A percentile compares a stretch with the other conserved stretches of the same genome.
Conservation (phyloP, 352 stramenopile genomes). For the Globisporangium radiosum region DNA sequence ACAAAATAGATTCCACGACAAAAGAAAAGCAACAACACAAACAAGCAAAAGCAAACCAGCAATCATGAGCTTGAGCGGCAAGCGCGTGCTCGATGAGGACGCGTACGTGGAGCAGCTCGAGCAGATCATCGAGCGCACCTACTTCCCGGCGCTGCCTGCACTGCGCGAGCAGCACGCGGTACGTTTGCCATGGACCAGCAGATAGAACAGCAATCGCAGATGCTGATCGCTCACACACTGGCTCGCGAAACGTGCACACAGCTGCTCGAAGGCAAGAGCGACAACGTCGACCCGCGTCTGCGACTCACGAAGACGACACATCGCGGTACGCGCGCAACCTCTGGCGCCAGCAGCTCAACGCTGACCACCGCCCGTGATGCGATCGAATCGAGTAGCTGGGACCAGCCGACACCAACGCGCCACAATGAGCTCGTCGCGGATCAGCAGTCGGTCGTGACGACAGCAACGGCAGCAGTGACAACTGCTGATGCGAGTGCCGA, state of each 20-base stretch:
- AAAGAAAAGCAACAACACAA: neutral
- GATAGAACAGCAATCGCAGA: neutral
- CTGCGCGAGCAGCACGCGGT: conserved; percentile 59
- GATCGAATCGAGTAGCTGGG: conserved; percentile 35
- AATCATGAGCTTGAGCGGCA: conserved; percentile 16
- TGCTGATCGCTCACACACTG: no score
- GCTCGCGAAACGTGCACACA: conserved; percentile 1
- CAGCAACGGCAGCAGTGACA: neutral
- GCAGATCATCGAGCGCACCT: conserved; percentile 83
- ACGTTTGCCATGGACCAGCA: neutral
- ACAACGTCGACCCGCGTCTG: conserved; percentile 7
- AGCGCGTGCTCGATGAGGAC: conserved; percentile 75
- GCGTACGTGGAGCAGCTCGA: conserved; percentile 67
- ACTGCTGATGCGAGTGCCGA: neutral
- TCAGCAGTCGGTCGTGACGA: neutral
- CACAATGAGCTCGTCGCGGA: conserved; percentile 5
- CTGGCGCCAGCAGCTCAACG: neutral
- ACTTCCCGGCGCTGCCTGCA: conserved; percentile 68
- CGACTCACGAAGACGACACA: neutral
- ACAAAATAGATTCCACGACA: no score
- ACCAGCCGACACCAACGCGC: conserved; percentile 40
- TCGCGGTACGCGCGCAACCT: no score
- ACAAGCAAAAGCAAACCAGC: neutral
- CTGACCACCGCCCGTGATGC: conserved; percentile 8
- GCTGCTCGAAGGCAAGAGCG: conserved; percentile 18